Percentiles rank a stretch among this genome's conserved stretches.
These are phyloP conservation scores for Arachis monticola DNA, from an alignment of 331 rosid genomes.

Conservation along the genomic window DNA sequence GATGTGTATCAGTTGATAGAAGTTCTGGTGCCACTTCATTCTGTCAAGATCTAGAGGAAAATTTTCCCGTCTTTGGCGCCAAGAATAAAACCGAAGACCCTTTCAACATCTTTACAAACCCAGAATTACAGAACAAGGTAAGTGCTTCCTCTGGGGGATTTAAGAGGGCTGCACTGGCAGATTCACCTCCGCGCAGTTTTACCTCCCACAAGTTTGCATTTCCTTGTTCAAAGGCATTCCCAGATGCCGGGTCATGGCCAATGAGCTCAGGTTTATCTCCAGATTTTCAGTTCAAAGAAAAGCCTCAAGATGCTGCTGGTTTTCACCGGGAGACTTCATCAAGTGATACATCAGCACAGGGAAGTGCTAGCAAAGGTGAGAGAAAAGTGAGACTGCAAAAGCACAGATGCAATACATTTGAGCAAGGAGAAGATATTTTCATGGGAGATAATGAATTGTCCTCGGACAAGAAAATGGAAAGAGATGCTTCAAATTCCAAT, in stretches of 20 bases:
- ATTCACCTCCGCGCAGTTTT: constrained; percentile 57
- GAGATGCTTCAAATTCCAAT: constrained; percentile 45
- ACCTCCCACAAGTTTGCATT: constrained; percentile 45
- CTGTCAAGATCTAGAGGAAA: constrained; percentile 50
- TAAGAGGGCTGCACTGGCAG: constrained; percentile 43
- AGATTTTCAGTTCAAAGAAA: constrained; percentile 45
- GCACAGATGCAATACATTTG: constrained; percentile 30
- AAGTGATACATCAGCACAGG: constrained; percentile 55
- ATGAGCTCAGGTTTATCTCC: constrained; percentile 43
- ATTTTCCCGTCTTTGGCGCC: constrained; percentile 46
- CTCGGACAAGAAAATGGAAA: constrained; percentile 44
- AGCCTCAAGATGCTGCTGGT: constrained; percentile 40
- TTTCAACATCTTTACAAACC: constrained; percentile 41
- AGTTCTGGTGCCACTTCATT: constrained; percentile 49
- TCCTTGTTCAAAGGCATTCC: constrained; percentile 47
- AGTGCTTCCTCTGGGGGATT: constrained; percentile 47
- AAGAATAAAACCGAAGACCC: constrained; percentile 56
- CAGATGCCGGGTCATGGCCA: constrained; percentile 41
- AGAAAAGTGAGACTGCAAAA: constrained; percentile 43
- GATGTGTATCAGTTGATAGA: constrained; percentile 47
- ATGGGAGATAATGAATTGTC: constrained; percentile 46
- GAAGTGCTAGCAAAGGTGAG: constrained; percentile 59
- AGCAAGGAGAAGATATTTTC: constrained; percentile 50
- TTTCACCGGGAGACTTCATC: constrained; percentile 57
- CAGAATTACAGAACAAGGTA: constrained; percentile 43